These are phyloP conservation scores for Styphnolobium japonicum DNA, from an alignment of 306 rosid genomes.

Conservation along the genomic window DNA sequence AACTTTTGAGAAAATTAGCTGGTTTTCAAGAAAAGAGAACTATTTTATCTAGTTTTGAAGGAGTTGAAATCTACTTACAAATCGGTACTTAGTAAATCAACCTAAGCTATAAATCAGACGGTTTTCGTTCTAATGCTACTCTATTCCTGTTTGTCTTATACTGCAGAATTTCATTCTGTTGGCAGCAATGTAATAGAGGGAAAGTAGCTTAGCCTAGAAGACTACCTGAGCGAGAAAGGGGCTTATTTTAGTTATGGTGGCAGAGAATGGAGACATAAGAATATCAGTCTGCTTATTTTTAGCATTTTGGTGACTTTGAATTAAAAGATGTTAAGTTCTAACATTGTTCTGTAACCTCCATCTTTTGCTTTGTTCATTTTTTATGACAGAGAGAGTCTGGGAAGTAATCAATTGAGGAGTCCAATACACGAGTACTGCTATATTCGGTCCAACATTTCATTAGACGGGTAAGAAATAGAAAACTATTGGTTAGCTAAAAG, in stretches of 20 bases:
- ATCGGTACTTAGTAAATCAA: neutral
- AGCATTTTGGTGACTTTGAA: conserved; percentile 5
- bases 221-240: neutral
- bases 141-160: conserved; percentile 21
- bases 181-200: conserved; percentile 28
- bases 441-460: neutral
- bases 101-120: conserved; percentile 30
- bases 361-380: neutral
- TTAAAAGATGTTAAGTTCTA: neutral
- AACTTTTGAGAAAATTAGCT: conserved; percentile 48
- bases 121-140: conserved; percentile 35
- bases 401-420: neutral
- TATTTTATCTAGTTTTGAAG: neutral
- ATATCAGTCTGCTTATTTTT: conserved; percentile 5
- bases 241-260: conserved; percentile 7
- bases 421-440: neutral
- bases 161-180: conserved; percentile 24
- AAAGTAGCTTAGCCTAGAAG: conserved; percentile 23
- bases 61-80: conserved; percentile 24
- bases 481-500: neutral
- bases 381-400: neutral
- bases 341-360: no score
- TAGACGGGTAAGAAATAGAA: neutral
- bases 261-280: conserved; percentile 5
- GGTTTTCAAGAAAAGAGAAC: conserved; percentile 14